Evolutionary conservation across 768 basidiomycete species (phyloP).

Genomic region (Steccherinum ochraceum): DNA sequence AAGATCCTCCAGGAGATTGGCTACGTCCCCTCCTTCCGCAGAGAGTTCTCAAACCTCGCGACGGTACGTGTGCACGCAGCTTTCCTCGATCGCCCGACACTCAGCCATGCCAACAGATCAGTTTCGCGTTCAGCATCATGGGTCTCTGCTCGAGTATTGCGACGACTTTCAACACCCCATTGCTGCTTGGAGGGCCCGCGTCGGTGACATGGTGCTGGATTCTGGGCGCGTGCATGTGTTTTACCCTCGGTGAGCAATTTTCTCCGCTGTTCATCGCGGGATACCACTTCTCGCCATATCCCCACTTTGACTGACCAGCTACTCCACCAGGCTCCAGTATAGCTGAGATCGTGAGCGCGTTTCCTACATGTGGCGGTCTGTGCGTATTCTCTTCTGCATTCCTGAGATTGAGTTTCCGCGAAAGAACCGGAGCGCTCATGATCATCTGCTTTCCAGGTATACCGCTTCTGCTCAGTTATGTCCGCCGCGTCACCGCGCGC

Average conservation of each 20-base stretch:
- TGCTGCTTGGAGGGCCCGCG: slow-evolving; percentile 65
- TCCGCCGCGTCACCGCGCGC: slow-evolving; percentile 57
- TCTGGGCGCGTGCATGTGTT: slow-evolving; percentile 64
- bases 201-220: slow-evolving; percentile 77
- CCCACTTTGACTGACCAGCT: no score
- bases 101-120: no score
- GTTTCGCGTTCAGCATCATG: slow-evolving; percentile 79
- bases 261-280: no score
- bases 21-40: slow-evolving; percentile 74
- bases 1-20: slow-evolving; percentile 59
- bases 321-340: slow-evolving; percentile 53
- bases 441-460: slow-evolving; percentile 37
- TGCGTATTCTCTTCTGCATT: no score
- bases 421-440: neutral
- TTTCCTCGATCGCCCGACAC: no score
- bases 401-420: no score
- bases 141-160: slow-evolving; percentile 73
- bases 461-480: slow-evolving; percentile 77
- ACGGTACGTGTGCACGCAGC: slow-evolving; percentile 38
- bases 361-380: slow-evolving; percentile 69
- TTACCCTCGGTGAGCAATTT: slow-evolving; percentile 56
- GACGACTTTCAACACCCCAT: slow-evolving; percentile 73
- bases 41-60: slow-evolving; percentile 82
- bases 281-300: no score
- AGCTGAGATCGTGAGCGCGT: slow-evolving; percentile 73